Percentiles rank a stretch among this genome's conserved stretches.
These are phyloP conservation scores for Pythium grandisporangium DNA, from an alignment of 352 stramenopile species.

Conservation along the genomic window DNA sequence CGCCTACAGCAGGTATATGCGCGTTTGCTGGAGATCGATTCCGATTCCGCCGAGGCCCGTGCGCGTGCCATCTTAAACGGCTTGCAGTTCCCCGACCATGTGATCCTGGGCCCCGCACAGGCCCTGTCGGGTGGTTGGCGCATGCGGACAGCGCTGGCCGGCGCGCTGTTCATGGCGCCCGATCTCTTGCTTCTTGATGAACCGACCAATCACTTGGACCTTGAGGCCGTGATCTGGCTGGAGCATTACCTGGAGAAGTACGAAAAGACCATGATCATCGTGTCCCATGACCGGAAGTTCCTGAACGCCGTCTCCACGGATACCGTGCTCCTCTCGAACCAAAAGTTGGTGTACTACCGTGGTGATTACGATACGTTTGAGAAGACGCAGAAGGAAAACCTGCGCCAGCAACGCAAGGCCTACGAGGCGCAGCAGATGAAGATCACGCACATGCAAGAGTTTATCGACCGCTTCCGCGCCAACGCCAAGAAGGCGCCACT, in stretches of 20 bases:
- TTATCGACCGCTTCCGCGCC: slow-evolving; percentile 53
- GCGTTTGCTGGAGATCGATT: slow-evolving; percentile 84
- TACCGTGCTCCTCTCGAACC: slow-evolving; percentile 89
- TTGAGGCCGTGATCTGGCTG: slow-evolving; percentile 89
- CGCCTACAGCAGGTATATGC: slow-evolving; percentile 81
- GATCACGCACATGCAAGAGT: slow-evolving; percentile 92
- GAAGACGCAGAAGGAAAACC: slow-evolving; percentile 88
- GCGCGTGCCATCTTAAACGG: slow-evolving; percentile 89
- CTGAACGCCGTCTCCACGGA: slow-evolving; percentile 96
- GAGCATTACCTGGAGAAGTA: slow-evolving; percentile 89
- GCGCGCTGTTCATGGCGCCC: slow-evolving; percentile 91
- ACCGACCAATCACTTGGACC: slow-evolving; percentile 89
- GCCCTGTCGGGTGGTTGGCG: slow-evolving; percentile 91
- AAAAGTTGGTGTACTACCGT: slow-evolving; percentile 91
- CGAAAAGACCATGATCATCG: slow-evolving; percentile 91
- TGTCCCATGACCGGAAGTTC: slow-evolving; percentile 95
- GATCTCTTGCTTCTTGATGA: slow-evolving; percentile 95
- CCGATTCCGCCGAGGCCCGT: slow-evolving; percentile 85
- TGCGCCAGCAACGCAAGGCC: slow-evolving; percentile 89
- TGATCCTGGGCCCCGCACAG: slow-evolving; percentile 87
- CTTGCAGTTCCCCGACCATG: slow-evolving; percentile 90
- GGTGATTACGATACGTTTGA: slow-evolving; percentile 97
- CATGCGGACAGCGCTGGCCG: slow-evolving; percentile 92
- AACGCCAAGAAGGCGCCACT: slow-evolving; percentile 81
- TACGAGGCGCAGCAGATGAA: slow-evolving; percentile 86